Conservation (phyloP, 2,329 filamentous ascomycete genomes). For the Botrytis galanthina region DNA sequence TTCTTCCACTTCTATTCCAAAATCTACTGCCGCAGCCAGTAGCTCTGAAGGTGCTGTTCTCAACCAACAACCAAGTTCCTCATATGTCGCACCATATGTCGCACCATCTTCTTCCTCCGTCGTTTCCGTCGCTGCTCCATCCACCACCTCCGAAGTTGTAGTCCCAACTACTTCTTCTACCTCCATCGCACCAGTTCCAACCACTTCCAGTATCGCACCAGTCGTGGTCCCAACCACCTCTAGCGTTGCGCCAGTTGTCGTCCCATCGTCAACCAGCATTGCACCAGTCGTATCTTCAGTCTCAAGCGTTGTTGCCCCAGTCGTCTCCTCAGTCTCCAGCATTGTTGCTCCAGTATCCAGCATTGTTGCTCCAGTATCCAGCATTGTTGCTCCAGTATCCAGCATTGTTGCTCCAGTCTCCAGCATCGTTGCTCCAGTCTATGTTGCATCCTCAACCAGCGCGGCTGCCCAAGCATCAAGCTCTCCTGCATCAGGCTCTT, state of each 20-base stretch:
- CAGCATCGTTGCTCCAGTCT: not conserved
- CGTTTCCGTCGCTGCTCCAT: constrained; percentile 7
- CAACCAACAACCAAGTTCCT: not conserved
- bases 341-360: not conserved
- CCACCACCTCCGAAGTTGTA: not conserved
- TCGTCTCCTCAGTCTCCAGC: too few relatives aligned
- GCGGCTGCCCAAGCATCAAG: constrained; percentile 23
- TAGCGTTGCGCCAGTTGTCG: constrained; percentile 26
- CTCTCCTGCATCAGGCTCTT: constrained; percentile 18
- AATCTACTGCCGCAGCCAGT: constrained; percentile 10
- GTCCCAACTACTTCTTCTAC: constrained; percentile 17
- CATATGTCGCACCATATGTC: constrained; percentile 12
- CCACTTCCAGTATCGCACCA: constrained; percentile 24
- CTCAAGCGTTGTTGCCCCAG: constrained; percentile 23
- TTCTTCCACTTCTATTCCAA: constrained; percentile 19
- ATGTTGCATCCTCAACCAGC: constrained; percentile 23
- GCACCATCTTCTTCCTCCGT: constrained; percentile 15
- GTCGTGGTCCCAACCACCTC: constrained; percentile 26
- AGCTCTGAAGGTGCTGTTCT: not conserved
- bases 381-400: constrained; percentile 25
- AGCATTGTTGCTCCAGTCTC: constrained; percentile 20
- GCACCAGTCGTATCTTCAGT: constrained; percentile 25
- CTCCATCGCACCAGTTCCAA: constrained; percentile 17
- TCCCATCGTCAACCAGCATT: constrained; percentile 27
- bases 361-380: not conserved